Conservation (phyloP, 257 asterid species). For the Solanum phureja region DNA sequence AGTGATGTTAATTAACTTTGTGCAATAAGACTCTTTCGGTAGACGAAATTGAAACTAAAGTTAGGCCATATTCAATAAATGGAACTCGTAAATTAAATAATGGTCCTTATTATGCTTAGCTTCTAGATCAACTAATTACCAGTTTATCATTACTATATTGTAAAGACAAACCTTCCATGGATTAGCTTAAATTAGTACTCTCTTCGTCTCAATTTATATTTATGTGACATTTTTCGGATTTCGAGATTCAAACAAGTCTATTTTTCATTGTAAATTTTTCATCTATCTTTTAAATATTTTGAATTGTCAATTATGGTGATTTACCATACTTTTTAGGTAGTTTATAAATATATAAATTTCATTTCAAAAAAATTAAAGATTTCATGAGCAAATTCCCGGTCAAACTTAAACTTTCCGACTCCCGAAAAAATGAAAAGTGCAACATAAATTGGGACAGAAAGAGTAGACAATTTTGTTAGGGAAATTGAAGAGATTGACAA, state of each 20-base stretch:
- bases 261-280: not conserved
- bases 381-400: fast-evolving
- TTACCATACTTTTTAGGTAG: no score
- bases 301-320: no score
- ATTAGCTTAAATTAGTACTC: not conserved
- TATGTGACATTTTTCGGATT: fast-evolving
- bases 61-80: not conserved
- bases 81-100: not conserved
- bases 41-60: not conserved
- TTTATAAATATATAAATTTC: no score
- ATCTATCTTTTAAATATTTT: no score
- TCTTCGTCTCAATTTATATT: fast-evolving
- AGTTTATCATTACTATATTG: not conserved
- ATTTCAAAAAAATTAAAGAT: no score
- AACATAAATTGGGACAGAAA: not conserved
- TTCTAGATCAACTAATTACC: not conserved
- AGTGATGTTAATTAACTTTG: not conserved
- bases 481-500: not conserved
- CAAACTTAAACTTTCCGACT: not conserved
- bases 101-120: not conserved
- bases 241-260: no score
- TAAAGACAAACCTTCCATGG: not conserved
- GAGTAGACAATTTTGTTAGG: not conserved
- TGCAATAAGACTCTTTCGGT: not conserved
- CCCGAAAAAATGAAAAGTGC: no score